Evolutionary conservation across 768 basidiomycete genomes (phyloP).

Genomic region (Candolleomyces efflorescens): DNA sequence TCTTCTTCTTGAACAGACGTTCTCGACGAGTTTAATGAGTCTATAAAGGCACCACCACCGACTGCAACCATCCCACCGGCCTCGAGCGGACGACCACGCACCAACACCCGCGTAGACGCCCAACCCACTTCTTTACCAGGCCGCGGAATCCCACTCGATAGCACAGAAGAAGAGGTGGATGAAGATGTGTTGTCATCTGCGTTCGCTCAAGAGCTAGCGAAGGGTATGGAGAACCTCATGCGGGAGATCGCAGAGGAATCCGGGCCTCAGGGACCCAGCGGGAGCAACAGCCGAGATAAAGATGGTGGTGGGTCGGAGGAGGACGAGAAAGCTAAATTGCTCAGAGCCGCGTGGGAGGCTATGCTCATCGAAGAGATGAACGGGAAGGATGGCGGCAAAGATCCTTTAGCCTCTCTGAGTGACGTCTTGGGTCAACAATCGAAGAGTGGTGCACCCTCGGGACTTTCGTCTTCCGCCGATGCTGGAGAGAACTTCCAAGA

Average conservation of each 20-base stretch:
- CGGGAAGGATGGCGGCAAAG: conserved; percentile 26
- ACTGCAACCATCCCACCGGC: conserved; percentile 24
- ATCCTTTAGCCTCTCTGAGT: conserved; percentile 12
- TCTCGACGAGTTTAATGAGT: conserved; percentile 38
- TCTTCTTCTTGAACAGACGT: conserved; percentile 33
- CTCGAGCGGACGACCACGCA: conserved; percentile 35
- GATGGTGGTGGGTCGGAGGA: conserved; percentile 15
- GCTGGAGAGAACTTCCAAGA: conserved; percentile 48
- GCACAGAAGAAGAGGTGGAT: conserved; percentile 26
- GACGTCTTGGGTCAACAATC: conserved; percentile 9
- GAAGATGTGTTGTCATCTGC: conserved; percentile 38
- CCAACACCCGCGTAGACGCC: conserved; percentile 45
- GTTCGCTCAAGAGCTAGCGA: conserved; percentile 43
- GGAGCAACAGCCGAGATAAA: background rate
- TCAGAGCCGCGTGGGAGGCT: conserved; percentile 67
- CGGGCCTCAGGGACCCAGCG: conserved; percentile 1
- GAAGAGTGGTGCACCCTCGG: background rate
- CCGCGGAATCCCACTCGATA: conserved; percentile 22
- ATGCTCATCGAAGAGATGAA: conserved; percentile 66
- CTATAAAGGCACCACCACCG: conserved; percentile 20
- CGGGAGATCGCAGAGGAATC: conserved; percentile 34
- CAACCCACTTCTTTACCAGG: conserved; percentile 35
- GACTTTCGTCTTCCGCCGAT: background rate
- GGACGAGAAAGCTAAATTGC: conserved; percentile 31
- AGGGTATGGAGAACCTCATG: conserved; percentile 50